phyloP scores from a whole-genome alignment of 2,329 filamentous ascomycete genomes.

The Colletotrichum abscissum region DNA sequence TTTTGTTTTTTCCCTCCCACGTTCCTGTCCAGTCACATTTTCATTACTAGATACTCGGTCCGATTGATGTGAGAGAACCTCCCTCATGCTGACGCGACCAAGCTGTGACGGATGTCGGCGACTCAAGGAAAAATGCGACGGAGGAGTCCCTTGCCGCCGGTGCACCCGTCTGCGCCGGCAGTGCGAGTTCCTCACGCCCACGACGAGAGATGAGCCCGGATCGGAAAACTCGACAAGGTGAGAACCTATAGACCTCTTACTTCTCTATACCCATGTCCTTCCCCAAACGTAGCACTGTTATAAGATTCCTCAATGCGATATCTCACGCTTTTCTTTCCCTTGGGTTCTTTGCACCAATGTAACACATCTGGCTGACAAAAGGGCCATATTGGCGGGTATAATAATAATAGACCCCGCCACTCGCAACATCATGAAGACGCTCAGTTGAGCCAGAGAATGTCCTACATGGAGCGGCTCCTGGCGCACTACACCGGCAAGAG shows the following conservation, averaged over 20 bases:
- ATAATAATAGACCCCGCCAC: constrained; percentile 10
- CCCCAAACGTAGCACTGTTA: neutral
- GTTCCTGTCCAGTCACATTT: no score
- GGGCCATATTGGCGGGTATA: neutral
- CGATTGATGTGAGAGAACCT: neutral
- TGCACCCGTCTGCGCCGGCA: constrained; percentile 62
- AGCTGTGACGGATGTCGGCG: constrained; percentile 66
- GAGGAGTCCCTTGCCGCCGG: constrained; percentile 63
- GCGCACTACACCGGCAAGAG: constrained; percentile 58
- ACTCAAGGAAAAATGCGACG: constrained; percentile 68
- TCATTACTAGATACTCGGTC: neutral
- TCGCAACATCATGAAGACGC: constrained; percentile 33
- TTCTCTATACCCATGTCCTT: neutral
- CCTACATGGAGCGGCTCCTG: constrained; percentile 59
- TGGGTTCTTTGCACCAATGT: constrained; percentile 22
- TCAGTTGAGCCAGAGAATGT: constrained; percentile 37
- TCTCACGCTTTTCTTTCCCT: neutral
- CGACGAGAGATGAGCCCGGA: constrained; percentile 42
- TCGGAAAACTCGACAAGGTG: constrained; percentile 27
- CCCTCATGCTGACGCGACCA: constrained; percentile 37
- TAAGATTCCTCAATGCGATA: neutral
- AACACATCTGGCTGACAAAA: constrained; percentile 25
- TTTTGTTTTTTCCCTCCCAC: no score
- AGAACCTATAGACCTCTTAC: neutral
- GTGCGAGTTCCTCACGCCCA: constrained; percentile 58